Base-by-base conservation (phyloP, 495 filamentous ascomycete species). In the Talaromyces trachyspermus region DNA sequence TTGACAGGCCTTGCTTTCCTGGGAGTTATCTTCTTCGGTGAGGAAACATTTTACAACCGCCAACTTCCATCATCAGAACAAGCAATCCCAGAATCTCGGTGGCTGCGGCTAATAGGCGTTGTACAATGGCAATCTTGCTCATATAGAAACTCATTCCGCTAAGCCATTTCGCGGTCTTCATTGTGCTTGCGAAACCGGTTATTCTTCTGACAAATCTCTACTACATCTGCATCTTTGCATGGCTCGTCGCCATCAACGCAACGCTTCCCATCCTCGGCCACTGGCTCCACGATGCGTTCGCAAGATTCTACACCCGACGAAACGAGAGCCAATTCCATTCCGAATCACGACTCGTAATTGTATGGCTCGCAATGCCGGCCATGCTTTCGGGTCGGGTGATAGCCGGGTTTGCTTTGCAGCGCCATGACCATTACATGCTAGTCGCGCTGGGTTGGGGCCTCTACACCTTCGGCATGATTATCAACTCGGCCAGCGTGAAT, bases 1-100 rank as follows among this genome's bases (percentile, higher is more conserved):
- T 46, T 69, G 44, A 73, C 69, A 4, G 74, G 61, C 1, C 49
- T 78, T 2, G 66, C 65, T 45, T 49, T 80, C 3, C 46, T 74
- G 9, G 58, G 74, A 2, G 69, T 79, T 23, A 49, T 76, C 8
- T 35, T 71, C 7, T 77, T 82, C 50, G 61, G 70, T 19, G 71
- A 80, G 12, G 81, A 85, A 53, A 82, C 80, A 0, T 77, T 75
- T 56, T 83, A 81, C 52, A 67, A 83, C 47, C 71, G 72, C 49
- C 68, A 56, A 10, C 49, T 27, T 10, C 6, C 14, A 2, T 49
- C 49, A 68, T 60, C 53, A 2, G 56, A 74, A 38, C 77, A 75
- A 25, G 69, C 73, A 20, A 49, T 66, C 3, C 60, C 57, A 1
- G 60, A 63, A n/a, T 63, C 38, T 27, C 65, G 69, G 6, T 23